Percentiles rank a stretch among this genome's conserved stretches.
phyloP scores from a whole-genome alignment of 2,329 filamentous ascomycete genomes.

The Diaporthe citrichinensis region DNA sequence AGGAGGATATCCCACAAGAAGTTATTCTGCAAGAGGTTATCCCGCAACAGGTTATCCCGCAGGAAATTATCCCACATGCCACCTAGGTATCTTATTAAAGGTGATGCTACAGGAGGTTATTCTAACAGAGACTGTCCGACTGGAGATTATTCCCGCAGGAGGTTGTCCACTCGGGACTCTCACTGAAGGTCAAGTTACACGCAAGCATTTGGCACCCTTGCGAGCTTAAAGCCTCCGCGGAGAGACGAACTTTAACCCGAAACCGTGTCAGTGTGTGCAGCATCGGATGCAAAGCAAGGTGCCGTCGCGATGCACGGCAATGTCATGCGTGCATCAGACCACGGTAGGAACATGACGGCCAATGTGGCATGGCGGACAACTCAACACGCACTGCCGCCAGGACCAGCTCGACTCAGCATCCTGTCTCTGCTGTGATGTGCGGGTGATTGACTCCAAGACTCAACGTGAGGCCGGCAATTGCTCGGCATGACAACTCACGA shows the following conservation, averaged over 20 bases:
- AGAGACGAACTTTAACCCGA: neutral
- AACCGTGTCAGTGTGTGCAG: constrained; percentile 4
- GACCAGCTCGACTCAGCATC: constrained; percentile 9
- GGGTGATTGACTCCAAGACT: neutral
- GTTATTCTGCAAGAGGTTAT: no score
- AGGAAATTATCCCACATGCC: no score
- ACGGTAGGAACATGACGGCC: neutral
- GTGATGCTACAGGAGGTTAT: neutral
- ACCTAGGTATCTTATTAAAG: no score
- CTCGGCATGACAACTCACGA: neutral
- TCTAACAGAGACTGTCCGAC: neutral
- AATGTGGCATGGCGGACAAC: neutral
- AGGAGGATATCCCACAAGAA: no score
- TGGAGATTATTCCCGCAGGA: neutral
- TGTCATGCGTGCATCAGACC: constrained; percentile 4
- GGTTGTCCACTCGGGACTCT: neutral
- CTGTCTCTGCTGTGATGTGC: neutral
- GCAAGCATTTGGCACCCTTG: neutral
- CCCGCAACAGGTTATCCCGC: no score
- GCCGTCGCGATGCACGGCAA: neutral
- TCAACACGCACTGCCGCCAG: neutral
- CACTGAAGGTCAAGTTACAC: neutral
- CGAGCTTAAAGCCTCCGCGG: neutral
- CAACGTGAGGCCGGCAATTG: neutral
- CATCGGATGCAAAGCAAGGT: neutral